Conservation (phyloP, 305 asterid species). For the Salvia sclarea region DNA sequence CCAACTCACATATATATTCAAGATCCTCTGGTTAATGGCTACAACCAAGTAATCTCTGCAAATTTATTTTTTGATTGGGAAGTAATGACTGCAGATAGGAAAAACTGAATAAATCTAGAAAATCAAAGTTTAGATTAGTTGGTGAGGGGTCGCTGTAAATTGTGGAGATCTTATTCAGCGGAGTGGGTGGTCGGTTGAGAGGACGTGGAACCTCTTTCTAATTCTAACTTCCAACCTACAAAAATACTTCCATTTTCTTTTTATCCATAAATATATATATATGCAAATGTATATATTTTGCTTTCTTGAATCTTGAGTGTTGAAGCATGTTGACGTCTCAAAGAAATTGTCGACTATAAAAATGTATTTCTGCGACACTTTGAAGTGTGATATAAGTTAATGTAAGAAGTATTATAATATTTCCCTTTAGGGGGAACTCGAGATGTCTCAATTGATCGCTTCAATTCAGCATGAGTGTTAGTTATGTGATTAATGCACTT, state of each 20-base stretch:
- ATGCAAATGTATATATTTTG: background rate
- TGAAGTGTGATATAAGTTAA: background rate
- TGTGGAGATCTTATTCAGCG: slow-evolving; percentile 19
- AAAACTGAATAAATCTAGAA: slow-evolving; percentile 30
- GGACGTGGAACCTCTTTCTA: slow-evolving; percentile 36
- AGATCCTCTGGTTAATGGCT: background rate
- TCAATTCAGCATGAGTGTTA: background rate
- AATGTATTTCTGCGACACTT: background rate
- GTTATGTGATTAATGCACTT: background rate
- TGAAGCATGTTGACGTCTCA: background rate
- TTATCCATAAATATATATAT: background rate
- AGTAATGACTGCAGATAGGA: slow-evolving; percentile 12
- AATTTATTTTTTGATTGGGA: background rate
- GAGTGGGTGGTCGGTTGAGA: slow-evolving; percentile 40
- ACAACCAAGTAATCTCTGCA: background rate
- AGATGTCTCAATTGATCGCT: background rate
- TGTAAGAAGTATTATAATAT: background rate
- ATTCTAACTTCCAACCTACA: slow-evolving; percentile 44
- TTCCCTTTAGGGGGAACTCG: background rate
- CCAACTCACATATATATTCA: background rate
- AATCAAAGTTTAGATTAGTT: slow-evolving; percentile 23
- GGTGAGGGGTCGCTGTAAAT: slow-evolving; percentile 37
- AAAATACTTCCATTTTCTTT: background rate
- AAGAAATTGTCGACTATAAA: background rate
- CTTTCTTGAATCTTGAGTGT: background rate